phyloP scores from a whole-genome alignment of 257 asterid species.

The Echites panduratus region DNA sequence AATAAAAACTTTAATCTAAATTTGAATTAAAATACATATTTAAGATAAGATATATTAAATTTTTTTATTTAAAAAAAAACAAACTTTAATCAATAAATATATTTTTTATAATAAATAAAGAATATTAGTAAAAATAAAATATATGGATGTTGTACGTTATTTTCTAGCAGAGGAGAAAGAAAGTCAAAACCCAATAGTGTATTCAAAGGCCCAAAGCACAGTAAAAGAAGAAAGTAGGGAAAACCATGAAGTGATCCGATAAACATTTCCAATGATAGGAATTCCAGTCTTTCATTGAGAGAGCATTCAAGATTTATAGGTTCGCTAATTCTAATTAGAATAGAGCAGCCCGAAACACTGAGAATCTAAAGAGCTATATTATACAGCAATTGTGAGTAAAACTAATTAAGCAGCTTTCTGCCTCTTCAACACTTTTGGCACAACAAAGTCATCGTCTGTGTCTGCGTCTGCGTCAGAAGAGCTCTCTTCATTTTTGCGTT shows the following conservation, averaged over 20 bases:
- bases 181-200: too few relatives aligned
- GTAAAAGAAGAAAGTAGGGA: not conserved
- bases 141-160: too few relatives aligned
- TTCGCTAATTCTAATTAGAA: not conserved
- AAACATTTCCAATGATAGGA: not conserved
- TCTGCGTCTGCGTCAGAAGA: slow-evolving; percentile 34
- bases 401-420: slow-evolving; percentile 28
- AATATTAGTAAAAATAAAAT: too few relatives aligned
- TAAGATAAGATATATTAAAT: too few relatives aligned
- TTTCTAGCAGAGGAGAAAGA: too few relatives aligned
- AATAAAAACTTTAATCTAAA: too few relatives aligned
- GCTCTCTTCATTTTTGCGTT: slow-evolving; percentile 38
- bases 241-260: not conserved
- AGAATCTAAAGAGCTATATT: not conserved
- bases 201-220: too few relatives aligned
- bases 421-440: slow-evolving; percentile 30
- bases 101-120: too few relatives aligned
- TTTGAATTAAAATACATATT: too few relatives aligned
- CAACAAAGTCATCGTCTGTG: slow-evolving; percentile 50
- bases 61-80: too few relatives aligned
- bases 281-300: not conserved
- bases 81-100: too few relatives aligned
- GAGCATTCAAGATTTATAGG: not conserved
- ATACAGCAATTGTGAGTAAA: not conserved
- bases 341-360: not conserved